These are phyloP conservation scores for Calonectria ilicicola DNA, from an alignment of 2,329 filamentous ascomycete species.

Conservation along the genomic window DNA sequence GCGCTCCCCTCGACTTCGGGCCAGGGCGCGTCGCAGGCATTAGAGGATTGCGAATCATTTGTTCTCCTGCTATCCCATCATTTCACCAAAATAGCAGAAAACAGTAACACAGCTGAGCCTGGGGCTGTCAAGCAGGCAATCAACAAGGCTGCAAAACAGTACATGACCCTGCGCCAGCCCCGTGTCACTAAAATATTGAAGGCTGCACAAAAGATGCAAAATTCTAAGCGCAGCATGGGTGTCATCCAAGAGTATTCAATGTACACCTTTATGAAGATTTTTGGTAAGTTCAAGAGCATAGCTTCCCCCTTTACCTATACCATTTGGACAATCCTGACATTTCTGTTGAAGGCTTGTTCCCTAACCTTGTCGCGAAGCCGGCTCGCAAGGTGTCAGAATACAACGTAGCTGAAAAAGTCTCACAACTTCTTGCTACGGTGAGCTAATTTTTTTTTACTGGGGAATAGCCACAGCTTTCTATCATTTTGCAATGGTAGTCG, in stretches of 20 bases:
- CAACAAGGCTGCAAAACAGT: conserved; percentile 18
- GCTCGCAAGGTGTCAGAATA: not conserved
- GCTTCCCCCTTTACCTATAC: no score
- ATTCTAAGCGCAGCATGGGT: conserved; percentile 21
- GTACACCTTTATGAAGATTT: conserved; percentile 25
- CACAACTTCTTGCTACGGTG: not conserved
- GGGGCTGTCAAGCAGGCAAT: conserved; percentile 3
- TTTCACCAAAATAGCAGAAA: not conserved
- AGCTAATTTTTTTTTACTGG: not conserved
- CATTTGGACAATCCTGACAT: not conserved
- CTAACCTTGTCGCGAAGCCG: not conserved
- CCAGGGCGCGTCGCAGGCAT: conserved; percentile 19
- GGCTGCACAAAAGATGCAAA: conserved; percentile 24
- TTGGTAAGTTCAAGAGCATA: not conserved
- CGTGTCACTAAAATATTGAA: conserved; percentile 14
- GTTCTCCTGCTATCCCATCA: conserved; percentile 10
- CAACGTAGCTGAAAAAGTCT: not conserved
- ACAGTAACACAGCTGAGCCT: not conserved
- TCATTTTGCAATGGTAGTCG: no score
- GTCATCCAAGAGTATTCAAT: conserved; percentile 23
- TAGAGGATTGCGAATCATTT: conserved; percentile 24
- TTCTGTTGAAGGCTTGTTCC: not conserved
- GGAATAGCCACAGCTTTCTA: no score
- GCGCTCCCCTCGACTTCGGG: conserved; percentile 24
- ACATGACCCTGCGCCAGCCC: conserved; percentile 21